These are phyloP conservation scores for Metschnikowia hibisci DNA, from an alignment of 805 yeast species.

Conservation along the genomic window DNA sequence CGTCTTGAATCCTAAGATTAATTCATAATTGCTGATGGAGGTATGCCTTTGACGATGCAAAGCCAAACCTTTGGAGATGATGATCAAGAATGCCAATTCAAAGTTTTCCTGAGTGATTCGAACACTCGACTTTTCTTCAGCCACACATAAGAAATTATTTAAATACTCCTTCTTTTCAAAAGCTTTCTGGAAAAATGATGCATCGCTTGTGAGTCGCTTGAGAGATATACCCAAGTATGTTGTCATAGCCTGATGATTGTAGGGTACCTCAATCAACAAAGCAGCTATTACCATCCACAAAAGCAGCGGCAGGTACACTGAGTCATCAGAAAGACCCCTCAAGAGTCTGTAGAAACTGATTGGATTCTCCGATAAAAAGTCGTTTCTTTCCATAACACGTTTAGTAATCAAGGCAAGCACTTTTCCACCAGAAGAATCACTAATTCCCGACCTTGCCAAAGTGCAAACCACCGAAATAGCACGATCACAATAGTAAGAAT, in stretches of 20 bases:
- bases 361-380: slow-evolving; percentile 35
- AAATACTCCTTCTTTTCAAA: slow-evolving; percentile 34
- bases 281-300: slow-evolving; percentile 40
- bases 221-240: slow-evolving; percentile 27
- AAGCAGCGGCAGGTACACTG: slow-evolving; percentile 44
- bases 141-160: slow-evolving; percentile 37
- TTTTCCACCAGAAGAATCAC: slow-evolving; percentile 45
- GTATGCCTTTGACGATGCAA: slow-evolving; percentile 52
- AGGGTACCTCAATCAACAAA: slow-evolving; percentile 11
- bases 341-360: slow-evolving; percentile 47
- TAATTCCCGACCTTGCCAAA: slow-evolving; percentile 58
- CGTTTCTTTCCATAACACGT: slow-evolving; percentile 18
- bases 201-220: slow-evolving; percentile 22
- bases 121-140: slow-evolving; percentile 42
- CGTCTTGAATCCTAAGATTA: neutral
- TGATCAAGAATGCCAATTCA: slow-evolving; percentile 46
- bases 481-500: slow-evolving; percentile 61
- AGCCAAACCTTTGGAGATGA: slow-evolving; percentile 54
- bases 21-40: slow-evolving; percentile 27
- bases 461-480: slow-evolving; percentile 70
- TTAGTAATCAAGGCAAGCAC: slow-evolving; percentile 26
- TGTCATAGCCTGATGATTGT: slow-evolving; percentile 14
- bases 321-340: slow-evolving; percentile 44
- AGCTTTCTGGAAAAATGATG: slow-evolving; percentile 24
- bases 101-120: slow-evolving; percentile 43